A percentile compares a stretch with the other conserved stretches of the same genome.
Evolutionary conservation across 2,329 filamentous ascomycete species (phyloP).

Genomic region (Beauveria australis): DNA sequence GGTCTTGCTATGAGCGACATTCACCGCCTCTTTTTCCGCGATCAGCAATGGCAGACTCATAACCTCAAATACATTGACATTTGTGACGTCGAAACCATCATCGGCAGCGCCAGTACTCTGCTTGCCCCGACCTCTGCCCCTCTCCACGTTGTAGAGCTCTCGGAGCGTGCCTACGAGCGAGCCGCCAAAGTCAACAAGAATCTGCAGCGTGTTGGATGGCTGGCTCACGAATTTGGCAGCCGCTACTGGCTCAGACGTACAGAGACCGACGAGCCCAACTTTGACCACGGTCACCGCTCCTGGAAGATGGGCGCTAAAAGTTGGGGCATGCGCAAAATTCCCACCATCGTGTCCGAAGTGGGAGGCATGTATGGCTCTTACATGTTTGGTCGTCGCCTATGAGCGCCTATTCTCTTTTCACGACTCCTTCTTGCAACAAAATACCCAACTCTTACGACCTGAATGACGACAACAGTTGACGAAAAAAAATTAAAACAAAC

Average conservation of each 20-base stretch:
- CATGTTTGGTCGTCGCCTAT: slow-evolving; percentile 55
- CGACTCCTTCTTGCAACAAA: slow-evolving; percentile 8
- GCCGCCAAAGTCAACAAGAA: slow-evolving; percentile 55
- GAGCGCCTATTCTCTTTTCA: slow-evolving; percentile 16
- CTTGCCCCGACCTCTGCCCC: slow-evolving; percentile 54
- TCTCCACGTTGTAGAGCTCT: slow-evolving; percentile 68
- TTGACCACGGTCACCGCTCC: slow-evolving; percentile 43
- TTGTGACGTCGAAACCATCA: slow-evolving; percentile 52
- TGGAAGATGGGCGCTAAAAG: slow-evolving; percentile 83
- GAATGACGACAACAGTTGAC: background rate
- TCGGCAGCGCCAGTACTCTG: slow-evolving; percentile 50
- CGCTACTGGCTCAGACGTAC: slow-evolving; percentile 59
- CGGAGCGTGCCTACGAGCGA: slow-evolving; percentile 57
- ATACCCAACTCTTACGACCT: background rate
- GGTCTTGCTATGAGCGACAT: slow-evolving; percentile 59
- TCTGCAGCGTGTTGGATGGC: slow-evolving; percentile 59
- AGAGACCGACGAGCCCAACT: slow-evolving; percentile 26
- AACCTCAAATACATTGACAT: slow-evolving; percentile 69
- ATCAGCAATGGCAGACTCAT: slow-evolving; percentile 39
- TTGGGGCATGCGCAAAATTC: slow-evolving; percentile 86
- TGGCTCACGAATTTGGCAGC: slow-evolving; percentile 58
- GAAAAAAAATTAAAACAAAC: background rate
- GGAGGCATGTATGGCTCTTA: slow-evolving; percentile 83
- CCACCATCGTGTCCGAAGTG: slow-evolving; percentile 83
- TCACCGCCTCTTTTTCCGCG: slow-evolving; percentile 52